These are phyloP conservation scores for Panicum hallii DNA, from an alignment of 202 grass and related monocot genomes.

Conservation along the genomic window DNA sequence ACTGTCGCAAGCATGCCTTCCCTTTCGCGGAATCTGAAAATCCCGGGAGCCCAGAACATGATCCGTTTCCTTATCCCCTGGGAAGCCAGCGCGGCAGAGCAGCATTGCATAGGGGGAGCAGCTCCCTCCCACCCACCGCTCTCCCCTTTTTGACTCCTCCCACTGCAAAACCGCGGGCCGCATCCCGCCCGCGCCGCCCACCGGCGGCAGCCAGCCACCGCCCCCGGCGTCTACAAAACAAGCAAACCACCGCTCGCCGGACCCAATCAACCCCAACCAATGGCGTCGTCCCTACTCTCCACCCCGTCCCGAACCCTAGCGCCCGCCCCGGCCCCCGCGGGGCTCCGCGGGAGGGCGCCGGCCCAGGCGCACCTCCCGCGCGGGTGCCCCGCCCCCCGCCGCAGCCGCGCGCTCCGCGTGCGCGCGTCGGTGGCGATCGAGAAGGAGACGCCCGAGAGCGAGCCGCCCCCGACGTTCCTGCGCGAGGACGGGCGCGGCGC, in stretches of 20 bases:
- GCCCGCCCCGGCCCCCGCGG: conserved; percentile 15
- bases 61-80: conserved; percentile 68
- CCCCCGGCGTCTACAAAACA: conserved; percentile 35
- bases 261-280: background rate
- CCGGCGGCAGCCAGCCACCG: conserved; percentile 54
- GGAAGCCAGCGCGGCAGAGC: background rate
- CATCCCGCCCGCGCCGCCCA: conserved; percentile 61
- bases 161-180: conserved; percentile 67
- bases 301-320: conserved; percentile 57
- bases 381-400: background rate
- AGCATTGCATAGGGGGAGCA: background rate
- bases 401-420: conserved; percentile 41
- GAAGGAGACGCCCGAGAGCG: conserved; percentile 95
- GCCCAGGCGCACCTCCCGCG: background rate
- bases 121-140: background rate
- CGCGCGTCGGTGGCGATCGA: conserved; percentile 82
- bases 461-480: conserved; percentile 88
- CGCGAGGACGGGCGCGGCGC: conserved; percentile 59
- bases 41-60: conserved; percentile 25
- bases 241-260: background rate
- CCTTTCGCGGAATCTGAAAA: conserved; percentile 22
- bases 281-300: conserved; percentile 67
- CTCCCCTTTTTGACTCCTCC: conserved; percentile 23
- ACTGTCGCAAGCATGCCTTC: background rate
- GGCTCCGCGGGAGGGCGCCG: background rate